These are phyloP conservation scores for Solanum hybrid DNA, from an alignment of 305 asterid genomes.

Conservation along the genomic window DNA sequence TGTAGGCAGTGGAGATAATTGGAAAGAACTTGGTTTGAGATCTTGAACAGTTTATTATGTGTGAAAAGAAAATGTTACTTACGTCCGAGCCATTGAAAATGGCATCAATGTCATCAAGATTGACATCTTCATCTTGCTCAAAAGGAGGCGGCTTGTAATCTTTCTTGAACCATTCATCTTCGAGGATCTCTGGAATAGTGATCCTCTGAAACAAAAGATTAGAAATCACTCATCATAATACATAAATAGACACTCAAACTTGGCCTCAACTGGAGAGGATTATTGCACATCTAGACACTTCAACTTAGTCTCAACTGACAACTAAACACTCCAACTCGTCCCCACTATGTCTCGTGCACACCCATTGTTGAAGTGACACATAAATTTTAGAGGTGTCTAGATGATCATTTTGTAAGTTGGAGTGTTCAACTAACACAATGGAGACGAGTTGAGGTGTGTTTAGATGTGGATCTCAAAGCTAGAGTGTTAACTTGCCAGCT, in stretches of 20 bases:
- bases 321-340: neutral
- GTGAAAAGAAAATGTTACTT: neutral
- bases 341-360: neutral
- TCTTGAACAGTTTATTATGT: neutral
- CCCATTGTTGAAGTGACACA: neutral
- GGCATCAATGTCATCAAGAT: slow-evolving; percentile 67
- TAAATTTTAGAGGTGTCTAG: neutral
- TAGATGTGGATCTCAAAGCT: neutral
- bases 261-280: neutral
- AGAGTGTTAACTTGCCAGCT: neutral
- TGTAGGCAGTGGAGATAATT: neutral
- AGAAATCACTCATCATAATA: neutral
- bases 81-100: slow-evolving; percentile 60
- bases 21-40: neutral
- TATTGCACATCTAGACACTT: neutral
- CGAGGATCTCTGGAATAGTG: slow-evolving; percentile 54
- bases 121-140: slow-evolving; percentile 55
- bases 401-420: neutral
- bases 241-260: neutral
- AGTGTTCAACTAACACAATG: neutral
- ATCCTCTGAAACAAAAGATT: slow-evolving; percentile 43
- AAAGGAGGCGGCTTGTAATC: slow-evolving; percentile 59
- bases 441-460: neutral
- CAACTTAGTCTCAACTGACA: neutral
- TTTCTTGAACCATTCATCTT: slow-evolving; percentile 69